Evolutionary conservation across 768 basidiomycete species (phyloP).

Genomic region (Podaxis sp.): DNA sequence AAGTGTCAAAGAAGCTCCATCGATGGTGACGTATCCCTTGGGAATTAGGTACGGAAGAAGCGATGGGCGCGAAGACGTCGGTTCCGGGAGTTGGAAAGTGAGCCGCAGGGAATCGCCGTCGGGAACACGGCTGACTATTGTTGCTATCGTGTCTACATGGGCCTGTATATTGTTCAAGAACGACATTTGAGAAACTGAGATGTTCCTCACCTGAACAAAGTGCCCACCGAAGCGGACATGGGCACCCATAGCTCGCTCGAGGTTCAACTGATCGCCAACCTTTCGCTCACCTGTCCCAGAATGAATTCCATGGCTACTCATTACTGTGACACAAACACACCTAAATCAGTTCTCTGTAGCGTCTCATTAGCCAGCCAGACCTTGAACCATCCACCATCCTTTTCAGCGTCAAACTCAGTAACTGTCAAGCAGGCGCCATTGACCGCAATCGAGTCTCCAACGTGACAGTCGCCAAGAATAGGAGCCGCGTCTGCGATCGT

Average conservation of each 20-base stretch:
- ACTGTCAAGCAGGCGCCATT: conserved; percentile 91
- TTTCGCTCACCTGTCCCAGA: conserved; percentile 61
- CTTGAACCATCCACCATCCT: conserved; percentile 78
- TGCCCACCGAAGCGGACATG: conserved; percentile 95
- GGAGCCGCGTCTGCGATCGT: conserved; percentile 67
- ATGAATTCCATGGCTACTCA: neutral
- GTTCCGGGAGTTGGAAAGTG: conserved; percentile 70
- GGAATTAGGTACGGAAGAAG: conserved; percentile 82
- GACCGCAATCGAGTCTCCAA: conserved; percentile 94
- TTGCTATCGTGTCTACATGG: conserved; percentile 91
- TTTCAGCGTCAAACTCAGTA: conserved; percentile 68
- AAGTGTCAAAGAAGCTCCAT: conserved; percentile 91
- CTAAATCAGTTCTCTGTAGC: conserved; percentile 84
- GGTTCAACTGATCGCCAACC: conserved; percentile 80
- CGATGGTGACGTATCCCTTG: conserved; percentile 94
- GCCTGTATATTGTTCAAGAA: conserved; percentile 47
- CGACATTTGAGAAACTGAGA: neutral
- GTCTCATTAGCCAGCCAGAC: conserved; percentile 98
- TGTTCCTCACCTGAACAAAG: conserved; percentile 78
- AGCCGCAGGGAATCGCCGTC: conserved; percentile 92
- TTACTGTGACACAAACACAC: conserved; percentile 34
- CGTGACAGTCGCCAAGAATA: conserved; percentile 84
- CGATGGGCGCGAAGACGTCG: conserved; percentile 55
- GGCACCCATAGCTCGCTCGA: conserved; percentile 93
- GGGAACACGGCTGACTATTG: conserved; percentile 53